Evolutionary conservation across 768 basidiomycete genomes (phyloP).

Genomic region (Hydnum rufescens): DNA sequence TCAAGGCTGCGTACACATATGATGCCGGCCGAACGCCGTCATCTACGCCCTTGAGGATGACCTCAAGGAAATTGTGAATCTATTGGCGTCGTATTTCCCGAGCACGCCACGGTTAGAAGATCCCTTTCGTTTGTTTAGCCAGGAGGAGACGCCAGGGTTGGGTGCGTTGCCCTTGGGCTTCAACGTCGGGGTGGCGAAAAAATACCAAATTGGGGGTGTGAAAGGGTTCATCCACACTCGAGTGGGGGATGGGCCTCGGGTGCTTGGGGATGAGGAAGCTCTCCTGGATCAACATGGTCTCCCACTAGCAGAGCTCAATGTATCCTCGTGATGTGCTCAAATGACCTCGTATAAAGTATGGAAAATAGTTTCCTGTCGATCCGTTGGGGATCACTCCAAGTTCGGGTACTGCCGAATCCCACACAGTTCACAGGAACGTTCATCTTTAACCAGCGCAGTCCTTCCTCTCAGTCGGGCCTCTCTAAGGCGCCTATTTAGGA

Average conservation of each 20-base stretch:
- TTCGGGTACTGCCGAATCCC: too few species aligned
- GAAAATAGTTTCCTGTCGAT: too few species aligned
- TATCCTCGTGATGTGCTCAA: too few species aligned
- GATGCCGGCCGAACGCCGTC: constrained; percentile 99
- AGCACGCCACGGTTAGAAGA: constrained; percentile 60
- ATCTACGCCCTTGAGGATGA: constrained; percentile 73
- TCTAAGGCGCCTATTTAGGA: too few species aligned
- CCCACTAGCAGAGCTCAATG: constrained; percentile 30
- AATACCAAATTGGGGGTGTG: constrained; percentile 29
- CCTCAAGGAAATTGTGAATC: constrained; percentile 53
- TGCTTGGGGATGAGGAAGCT: constrained; percentile 38
- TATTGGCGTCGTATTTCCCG: constrained; percentile 76
- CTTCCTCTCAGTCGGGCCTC: too few species aligned
- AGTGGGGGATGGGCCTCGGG: constrained; percentile 29
- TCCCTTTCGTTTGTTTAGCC: constrained; percentile 41
- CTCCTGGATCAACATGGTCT: constrained; percentile 50
- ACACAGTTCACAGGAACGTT: too few species aligned
- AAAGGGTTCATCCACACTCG: constrained; percentile 25
- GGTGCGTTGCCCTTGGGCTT: constrained; percentile 42
- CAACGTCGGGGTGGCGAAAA: constrained; percentile 55
- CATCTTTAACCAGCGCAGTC: too few species aligned
- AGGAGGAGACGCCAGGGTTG: constrained; percentile 24
- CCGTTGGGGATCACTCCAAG: too few species aligned
- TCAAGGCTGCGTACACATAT: constrained; percentile 93
- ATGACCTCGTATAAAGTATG: too few species aligned